Percentiles rank a stretch among this genome's conserved stretches.
Evolutionary conservation across 163 green algal species (phyloP).

Genomic region (Chlamydomonas reinhardtii): DNA sequence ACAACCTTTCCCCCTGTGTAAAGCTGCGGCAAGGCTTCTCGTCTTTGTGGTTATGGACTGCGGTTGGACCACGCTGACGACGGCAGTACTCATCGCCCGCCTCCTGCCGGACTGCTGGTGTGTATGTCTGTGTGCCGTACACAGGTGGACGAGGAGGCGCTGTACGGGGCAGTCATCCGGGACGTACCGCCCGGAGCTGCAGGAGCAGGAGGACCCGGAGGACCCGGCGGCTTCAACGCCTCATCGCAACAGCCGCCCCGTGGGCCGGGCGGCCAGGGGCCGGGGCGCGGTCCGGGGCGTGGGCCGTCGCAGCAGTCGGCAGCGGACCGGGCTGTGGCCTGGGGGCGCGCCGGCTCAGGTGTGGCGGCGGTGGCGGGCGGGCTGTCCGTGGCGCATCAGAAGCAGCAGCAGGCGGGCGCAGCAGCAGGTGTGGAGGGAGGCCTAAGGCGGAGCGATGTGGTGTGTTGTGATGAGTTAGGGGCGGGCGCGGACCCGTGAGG

Average conservation of each 20-base stretch:
- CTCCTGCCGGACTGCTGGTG: no score
- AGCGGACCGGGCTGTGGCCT: slow-evolving; percentile 43
- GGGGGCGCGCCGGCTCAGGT: slow-evolving; percentile 51
- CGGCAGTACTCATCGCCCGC: no score
- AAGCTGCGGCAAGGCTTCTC: no score
- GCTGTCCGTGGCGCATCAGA: slow-evolving; percentile 6
- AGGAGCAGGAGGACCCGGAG: neutral
- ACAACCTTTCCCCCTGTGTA: no score
- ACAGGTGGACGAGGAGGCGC: slow-evolving; percentile 44
- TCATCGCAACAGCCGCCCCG: neutral
- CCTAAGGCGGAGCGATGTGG: neutral
- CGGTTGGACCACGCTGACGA: no score
- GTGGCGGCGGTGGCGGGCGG: slow-evolving; percentile 56
- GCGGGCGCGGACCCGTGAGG: neutral
- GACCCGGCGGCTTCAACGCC: neutral
- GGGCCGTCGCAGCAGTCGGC: neutral
- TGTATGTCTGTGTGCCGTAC: no score
- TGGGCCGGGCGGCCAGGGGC: neutral
- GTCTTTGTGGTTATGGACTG: no score
- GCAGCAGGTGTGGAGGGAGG: neutral
- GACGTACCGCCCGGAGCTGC: no score
- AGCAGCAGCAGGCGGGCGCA: slow-evolving; percentile 5
- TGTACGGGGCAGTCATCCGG: slow-evolving; percentile 51
- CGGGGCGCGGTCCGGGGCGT: neutral
- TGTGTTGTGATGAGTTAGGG: no score